Evolutionary conservation across 495 filamentous ascomycete species (phyloP), one percentile per base, ranked within the genome.

Genomic region (Penicillium coffeae): DNA sequence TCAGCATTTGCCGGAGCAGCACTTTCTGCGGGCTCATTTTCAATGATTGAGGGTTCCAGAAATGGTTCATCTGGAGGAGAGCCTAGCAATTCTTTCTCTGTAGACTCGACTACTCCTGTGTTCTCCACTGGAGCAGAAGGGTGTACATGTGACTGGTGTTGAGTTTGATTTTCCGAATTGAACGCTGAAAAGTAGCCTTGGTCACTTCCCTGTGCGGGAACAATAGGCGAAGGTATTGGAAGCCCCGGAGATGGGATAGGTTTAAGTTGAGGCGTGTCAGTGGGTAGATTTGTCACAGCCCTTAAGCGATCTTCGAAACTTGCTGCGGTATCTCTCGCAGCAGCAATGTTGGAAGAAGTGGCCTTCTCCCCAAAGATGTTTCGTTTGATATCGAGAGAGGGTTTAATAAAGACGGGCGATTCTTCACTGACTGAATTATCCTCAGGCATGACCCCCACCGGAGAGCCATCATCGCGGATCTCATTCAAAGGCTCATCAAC

Each of bases 191-290:
- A 75, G 48, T 73, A 74, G 14, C 62, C 66, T 1, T 53, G 48
- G 6, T 47, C 40, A 27, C 45, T 55, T 13, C 56, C 54, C 1
- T 61, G 42, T 19, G 51, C 55, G 8, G 72, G 65, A 1, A 71
- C 45, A 3, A 78, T 54, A 3, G 76, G 74, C 7, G 76, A 76
- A 1, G 73, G 72, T 25, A 69, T 59, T 32, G 75, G 71, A 32
- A 77, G 67, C 3, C 60, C 64, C 16, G 73, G 69, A 19, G 74
- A 75, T 37, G 70, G 65, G 16, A 77, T 49, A 14, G 74, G 75
- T 20, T 67, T 60, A 13, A 78, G 60, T 9, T 68, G 70, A 3
- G 76, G 76, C 3, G 74, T 74, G 39, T 65, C 61, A 32, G 57
- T 72, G 4, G 69, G 69, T 25, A 62, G 48, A 30, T 60, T 54